Conservation (phyloP, 2,329 filamentous ascomycete species). For the Xylaria sp. region DNA sequence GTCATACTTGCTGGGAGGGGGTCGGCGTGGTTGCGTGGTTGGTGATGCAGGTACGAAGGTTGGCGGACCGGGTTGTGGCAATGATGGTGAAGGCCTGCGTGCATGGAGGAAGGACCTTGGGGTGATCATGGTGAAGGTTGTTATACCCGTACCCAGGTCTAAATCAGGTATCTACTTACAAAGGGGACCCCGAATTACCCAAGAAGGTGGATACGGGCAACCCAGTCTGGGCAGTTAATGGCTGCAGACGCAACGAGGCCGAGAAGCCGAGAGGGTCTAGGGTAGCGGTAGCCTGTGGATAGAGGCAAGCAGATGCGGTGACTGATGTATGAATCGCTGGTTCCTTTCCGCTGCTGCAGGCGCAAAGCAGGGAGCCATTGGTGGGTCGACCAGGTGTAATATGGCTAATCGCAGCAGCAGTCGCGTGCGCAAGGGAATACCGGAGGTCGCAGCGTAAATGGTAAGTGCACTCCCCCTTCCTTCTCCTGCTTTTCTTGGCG, state of each 20-base stretch:
- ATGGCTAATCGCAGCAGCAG: slow-evolving; percentile 22
- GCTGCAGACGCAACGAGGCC: slow-evolving; percentile 16
- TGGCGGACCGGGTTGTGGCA: slow-evolving; percentile 29
- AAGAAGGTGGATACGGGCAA: slow-evolving; percentile 21
- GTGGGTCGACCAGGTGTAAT: slow-evolving; percentile 25
- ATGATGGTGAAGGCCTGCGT: slow-evolving; percentile 44
- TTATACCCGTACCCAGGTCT: slow-evolving; percentile 30
- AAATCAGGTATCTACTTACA: slow-evolving; percentile 2
- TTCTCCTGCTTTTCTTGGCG: not conserved
- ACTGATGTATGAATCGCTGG: slow-evolving; percentile 26
- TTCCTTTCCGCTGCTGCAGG: slow-evolving; percentile 24
- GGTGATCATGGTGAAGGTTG: slow-evolving; percentile 52
- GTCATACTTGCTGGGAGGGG: slow-evolving; percentile 50
- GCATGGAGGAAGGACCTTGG: slow-evolving; percentile 55
- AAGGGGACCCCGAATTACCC: slow-evolving; percentile 33
- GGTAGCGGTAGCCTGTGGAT: slow-evolving; percentile 10
- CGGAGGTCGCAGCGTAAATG: not conserved
- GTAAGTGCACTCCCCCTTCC: not conserved
- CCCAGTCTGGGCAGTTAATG: slow-evolving; percentile 18
- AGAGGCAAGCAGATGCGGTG: slow-evolving; percentile 34
- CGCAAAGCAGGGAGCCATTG: slow-evolving; percentile 23
- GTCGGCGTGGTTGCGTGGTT: slow-evolving; percentile 31
- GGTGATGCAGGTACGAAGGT: slow-evolving; percentile 33
- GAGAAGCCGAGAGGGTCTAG: slow-evolving; percentile 2
- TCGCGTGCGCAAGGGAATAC: slow-evolving; percentile 1